phyloP scores from a whole-genome alignment of 257 asterid genomes.

The Eucommia ulmoides region DNA sequence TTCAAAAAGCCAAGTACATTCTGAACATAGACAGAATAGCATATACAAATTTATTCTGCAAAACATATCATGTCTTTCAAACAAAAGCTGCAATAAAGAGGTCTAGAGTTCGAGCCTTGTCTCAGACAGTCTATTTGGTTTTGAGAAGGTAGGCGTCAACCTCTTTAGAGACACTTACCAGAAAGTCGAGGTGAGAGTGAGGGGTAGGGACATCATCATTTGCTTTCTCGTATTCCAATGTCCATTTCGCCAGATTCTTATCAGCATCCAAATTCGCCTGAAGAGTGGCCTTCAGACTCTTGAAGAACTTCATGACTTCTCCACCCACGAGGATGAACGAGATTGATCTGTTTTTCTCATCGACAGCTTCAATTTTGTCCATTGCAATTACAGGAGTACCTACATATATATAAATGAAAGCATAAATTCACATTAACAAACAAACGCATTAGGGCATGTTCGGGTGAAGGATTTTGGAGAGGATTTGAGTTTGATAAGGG shows the following conservation, averaged over 20 bases:
- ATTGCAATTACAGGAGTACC: slow-evolving; percentile 29
- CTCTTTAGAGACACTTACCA: slow-evolving; percentile 20
- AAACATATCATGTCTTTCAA: no score
- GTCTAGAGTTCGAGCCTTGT: no score
- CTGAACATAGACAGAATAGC: no score
- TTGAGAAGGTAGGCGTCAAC: slow-evolving; percentile 39
- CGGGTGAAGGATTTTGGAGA: no score
- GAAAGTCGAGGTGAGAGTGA: slow-evolving; percentile 33
- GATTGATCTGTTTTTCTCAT: slow-evolving; percentile 6
- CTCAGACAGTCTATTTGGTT: no score
- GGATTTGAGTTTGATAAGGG: no score
- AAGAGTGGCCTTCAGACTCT: slow-evolving; percentile 33
- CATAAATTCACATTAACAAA: no score
- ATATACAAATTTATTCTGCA: no score
- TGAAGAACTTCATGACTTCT: slow-evolving; percentile 42
- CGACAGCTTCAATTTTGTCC: slow-evolving; percentile 2
- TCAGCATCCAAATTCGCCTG: slow-evolving; percentile 9
- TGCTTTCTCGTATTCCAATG: slow-evolving; percentile 40
- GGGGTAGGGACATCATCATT: slow-evolving; percentile 37
- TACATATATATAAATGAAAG: neutral
- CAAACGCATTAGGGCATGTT: no score
- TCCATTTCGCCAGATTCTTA: slow-evolving; percentile 31
- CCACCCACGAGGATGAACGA: slow-evolving; percentile 33
- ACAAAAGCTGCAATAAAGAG: no score
- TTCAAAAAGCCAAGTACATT: no score